Conservation (phyloP, 2,329 filamentous ascomycete species). For the Aspergillus floridensis region DNA sequence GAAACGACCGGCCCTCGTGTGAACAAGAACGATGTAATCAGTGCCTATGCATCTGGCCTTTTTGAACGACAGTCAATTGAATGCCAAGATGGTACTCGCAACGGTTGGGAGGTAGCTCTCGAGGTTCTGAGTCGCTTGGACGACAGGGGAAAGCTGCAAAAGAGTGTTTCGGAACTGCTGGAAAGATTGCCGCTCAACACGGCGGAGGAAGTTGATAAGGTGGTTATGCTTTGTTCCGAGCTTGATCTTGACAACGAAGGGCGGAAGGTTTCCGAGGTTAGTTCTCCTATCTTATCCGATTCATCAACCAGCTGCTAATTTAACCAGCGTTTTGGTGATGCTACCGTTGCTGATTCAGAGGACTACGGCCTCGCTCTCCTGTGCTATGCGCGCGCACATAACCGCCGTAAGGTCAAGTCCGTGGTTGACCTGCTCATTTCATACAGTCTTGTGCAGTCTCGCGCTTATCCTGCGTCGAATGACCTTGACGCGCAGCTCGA, state of each 20-base stretch:
- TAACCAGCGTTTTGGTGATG: constrained; percentile 76
- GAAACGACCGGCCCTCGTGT: constrained; percentile 47
- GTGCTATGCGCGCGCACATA: constrained; percentile 86
- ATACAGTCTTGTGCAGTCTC: constrained; percentile 81
- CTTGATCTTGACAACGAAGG: constrained; percentile 77
- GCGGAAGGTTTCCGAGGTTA: constrained; percentile 76
- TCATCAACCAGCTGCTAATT: background rate
- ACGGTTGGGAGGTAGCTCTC: constrained; percentile 89
- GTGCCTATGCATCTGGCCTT: constrained; percentile 69
- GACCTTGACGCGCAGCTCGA: constrained; percentile 73
- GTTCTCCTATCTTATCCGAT: constrained; percentile 20
- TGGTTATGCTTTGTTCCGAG: constrained; percentile 73
- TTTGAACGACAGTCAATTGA: constrained; percentile 37
- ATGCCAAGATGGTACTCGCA: constrained; percentile 44
- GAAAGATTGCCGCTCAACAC: constrained; percentile 70
- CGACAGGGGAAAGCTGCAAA: constrained; percentile 66
- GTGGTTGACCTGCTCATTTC: constrained; percentile 85
- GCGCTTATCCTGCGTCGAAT: constrained; percentile 67
- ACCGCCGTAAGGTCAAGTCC: constrained; percentile 73
- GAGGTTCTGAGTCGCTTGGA: constrained; percentile 80
- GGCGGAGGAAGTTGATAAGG: constrained; percentile 71
- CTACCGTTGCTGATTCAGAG: constrained; percentile 67
- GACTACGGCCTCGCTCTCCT: constrained; percentile 83
- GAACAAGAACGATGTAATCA: constrained; percentile 75
- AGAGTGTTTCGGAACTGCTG: constrained; percentile 71